Evolutionary conservation across 345 rosid genomes (phyloP).

Genomic region (Citrus trifoliata): DNA sequence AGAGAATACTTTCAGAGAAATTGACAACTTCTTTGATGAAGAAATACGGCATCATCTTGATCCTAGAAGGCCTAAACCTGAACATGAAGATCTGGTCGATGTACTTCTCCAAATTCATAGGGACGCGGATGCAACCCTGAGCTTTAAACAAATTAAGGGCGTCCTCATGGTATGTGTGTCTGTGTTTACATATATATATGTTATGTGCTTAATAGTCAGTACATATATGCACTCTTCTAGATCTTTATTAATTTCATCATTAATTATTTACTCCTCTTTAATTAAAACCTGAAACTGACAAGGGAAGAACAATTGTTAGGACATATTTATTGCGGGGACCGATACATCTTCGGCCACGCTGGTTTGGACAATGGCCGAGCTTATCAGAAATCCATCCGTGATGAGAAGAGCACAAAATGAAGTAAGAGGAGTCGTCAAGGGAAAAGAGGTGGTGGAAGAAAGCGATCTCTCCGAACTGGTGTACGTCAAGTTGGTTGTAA

Average conservation of each 20-base stretch:
- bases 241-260: too few relatives aligned
- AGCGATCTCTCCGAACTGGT: constrained; percentile 24
- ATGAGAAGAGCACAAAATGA: constrained; percentile 37
- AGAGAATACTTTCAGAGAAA: constrained; percentile 25
- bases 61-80: constrained; percentile 16
- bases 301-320: neutral
- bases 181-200: too few relatives aligned
- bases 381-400: constrained; percentile 26
- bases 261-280: too few relatives aligned
- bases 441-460: constrained; percentile 27
- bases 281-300: neutral
- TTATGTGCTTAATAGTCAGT: neutral
- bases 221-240: neutral
- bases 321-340: constrained; percentile 34
- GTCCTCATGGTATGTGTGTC: constrained; percentile 13
- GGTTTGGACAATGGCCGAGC: constrained; percentile 41
- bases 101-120: constrained; percentile 25
- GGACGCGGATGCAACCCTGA: constrained; percentile 17
- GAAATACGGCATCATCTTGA: constrained; percentile 32
- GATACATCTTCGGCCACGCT: constrained; percentile 32
- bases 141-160: constrained; percentile 24
- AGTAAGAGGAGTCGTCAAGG: constrained; percentile 22
- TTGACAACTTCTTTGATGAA: constrained; percentile 33
- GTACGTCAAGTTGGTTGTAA: constrained; percentile 30
- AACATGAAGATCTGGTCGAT: constrained; percentile 35